Base-by-base conservation (phyloP, 148 eudicot genomes). In the Fagopyrum esculentum region DNA sequence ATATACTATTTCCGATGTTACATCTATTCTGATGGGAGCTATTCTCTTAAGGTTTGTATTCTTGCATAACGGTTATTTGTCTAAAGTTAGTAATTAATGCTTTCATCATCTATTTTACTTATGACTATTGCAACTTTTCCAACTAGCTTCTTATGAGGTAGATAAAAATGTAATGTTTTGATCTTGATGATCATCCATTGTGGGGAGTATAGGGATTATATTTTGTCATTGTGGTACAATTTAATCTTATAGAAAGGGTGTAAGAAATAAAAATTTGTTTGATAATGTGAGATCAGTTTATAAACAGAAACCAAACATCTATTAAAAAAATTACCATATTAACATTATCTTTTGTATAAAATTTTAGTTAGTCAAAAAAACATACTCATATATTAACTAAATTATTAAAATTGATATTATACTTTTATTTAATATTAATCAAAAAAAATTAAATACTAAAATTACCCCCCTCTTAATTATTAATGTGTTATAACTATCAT, bases 1-100 rank as follows among this genome's bases (percentile, higher is more conserved):
- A 86, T 79, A 5, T 74, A 82, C 81, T 73, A 76, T 29, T 92
- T 86, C 79, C 78, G 86, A 71, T 90, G 96, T 64, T 77, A 83
- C 79, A 85, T 90, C 79, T 40, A 69, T 79, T 78, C 71, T 64
- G 89, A 86, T 78, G 89, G 89, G 75, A 87, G 77, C 75, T 82
- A 74, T 77, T 60, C 47, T 64, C 86, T 90, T 78, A 87, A 90
- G 91, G 98, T 90, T 74, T 46, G 73, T 69, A 9, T 26, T 71
- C 52, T 45, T 71, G 6, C 35, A 19, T 71, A 3, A 71, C 11
- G 52, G 16, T n/a, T 51, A n/a, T 46, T n/a, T 9, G 12, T 45
- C 61, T 56, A 56, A 17, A 56, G 29, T 56, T 5, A 9, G 61
- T 17, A 2, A 8, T 56, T 16, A 17, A 16, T 16, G 2, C 26